phyloP scores from a whole-genome alignment of 2,329 filamentous ascomycete species.

The Arthrinium puccinioides region DNA sequence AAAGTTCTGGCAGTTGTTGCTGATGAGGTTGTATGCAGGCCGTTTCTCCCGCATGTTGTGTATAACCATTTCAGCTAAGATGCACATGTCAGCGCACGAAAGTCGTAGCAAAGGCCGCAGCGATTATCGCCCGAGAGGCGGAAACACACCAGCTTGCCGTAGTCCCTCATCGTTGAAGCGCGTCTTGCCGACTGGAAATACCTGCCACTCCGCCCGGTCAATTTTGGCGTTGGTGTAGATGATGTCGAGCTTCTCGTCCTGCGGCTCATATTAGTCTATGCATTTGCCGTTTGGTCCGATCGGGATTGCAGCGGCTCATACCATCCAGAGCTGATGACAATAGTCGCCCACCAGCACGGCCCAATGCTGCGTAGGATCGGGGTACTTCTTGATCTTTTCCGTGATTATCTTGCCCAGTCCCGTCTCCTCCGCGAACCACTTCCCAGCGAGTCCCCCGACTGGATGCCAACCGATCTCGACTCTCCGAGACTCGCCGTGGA shows the following conservation, averaged over 20 bases:
- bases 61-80: slow-evolving; percentile 47
- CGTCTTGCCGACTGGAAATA: slow-evolving; percentile 43
- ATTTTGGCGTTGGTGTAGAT: slow-evolving; percentile 48
- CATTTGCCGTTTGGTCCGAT: too few relatives aligned
- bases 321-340: slow-evolving; percentile 54
- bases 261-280: too few relatives aligned
- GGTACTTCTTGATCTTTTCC: slow-evolving; percentile 44
- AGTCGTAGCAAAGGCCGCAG: too few relatives aligned
- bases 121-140: too few relatives aligned
- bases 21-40: slow-evolving; percentile 50
- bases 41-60: slow-evolving; percentile 39
- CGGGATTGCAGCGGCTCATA: too few relatives aligned
- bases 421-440: slow-evolving; percentile 51
- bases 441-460: slow-evolving; percentile 46
- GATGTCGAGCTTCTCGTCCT: slow-evolving; percentile 48
- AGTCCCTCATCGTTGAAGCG: slow-evolving; percentile 47
- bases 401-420: slow-evolving; percentile 49
- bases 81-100: too few relatives aligned
- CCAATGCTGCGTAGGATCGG: slow-evolving; percentile 55
- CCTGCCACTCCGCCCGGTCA: slow-evolving; percentile 39
- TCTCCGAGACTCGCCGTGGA: slow-evolving; percentile 27
- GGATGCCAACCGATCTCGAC: slow-evolving; percentile 54
- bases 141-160: slow-evolving; percentile 38
- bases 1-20: slow-evolving; percentile 54
- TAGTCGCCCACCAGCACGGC: slow-evolving; percentile 49